Evolutionary conservation across 805 yeast genomes (phyloP), one percentile per base, ranked within the genome.

Genomic region (Saccharomycodes ludwigii): DNA sequence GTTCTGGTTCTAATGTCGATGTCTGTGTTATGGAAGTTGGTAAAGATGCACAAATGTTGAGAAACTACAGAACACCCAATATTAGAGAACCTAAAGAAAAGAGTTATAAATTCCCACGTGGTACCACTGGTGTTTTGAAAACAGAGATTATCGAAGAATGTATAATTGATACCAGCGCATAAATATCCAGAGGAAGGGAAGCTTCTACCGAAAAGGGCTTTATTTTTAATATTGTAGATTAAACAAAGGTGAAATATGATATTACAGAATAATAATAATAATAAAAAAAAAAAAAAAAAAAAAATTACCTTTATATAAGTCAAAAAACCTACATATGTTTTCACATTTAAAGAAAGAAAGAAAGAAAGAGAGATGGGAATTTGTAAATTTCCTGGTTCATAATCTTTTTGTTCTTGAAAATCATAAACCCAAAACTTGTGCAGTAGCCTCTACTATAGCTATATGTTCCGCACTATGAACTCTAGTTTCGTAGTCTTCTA

Each of bases 1-100:
- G 98, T 30, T 88, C 97, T 1, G 98, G 98, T 54, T 91, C 98
- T 18, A 91, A 91, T 52, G 97, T 91, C 22, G 98, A 91, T 55
- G 65, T 91, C 40, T 91, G 97, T 65, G 97, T 91, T 12, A 84
- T 91, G 93, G 96, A 88, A 60, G 63, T 71, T 25, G 95, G 91
- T 40, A 75, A 82, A 53, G 93, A 83, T 55, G 95, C 97, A 7
- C 73, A 68, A 39, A 66, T 88, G 34, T 64, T 70, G 54, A 74
- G 98, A 61, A 86, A 86, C 59, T 82, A 82, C 67, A 65, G 79
- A 54, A 83, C 85, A 32, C 98, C 98, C 37, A 91, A 91, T 56
- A 76, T 73, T 29, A 76, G 98, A 56, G 81, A 74, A 34, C 63
- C 68, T 46, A 91, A 91, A 66, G 76, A 78, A 42, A 72, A 73